Conservation (phyloP, 2,329 filamentous ascomycete species). For the Verticillium zaregamsianum region DNA sequence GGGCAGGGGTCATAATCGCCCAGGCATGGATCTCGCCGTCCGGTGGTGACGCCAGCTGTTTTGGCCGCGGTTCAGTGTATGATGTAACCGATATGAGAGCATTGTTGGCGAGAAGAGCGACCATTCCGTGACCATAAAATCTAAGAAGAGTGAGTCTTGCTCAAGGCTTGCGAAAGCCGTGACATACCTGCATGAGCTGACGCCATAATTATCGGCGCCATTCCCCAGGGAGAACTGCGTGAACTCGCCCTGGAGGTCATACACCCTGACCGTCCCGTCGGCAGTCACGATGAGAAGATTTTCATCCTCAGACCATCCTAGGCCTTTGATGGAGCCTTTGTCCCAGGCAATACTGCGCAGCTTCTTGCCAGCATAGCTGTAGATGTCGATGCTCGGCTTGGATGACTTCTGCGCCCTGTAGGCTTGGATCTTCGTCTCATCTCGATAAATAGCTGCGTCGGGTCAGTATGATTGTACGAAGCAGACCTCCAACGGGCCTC, state of each 20-base stretch:
- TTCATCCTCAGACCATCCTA: slow-evolving; percentile 97
- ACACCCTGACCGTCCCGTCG: slow-evolving; percentile 87
- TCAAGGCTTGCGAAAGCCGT: slow-evolving; percentile 5
- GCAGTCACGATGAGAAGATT: slow-evolving; percentile 81
- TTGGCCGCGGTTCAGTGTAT: slow-evolving; percentile 87
- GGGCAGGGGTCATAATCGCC: slow-evolving; percentile 81
- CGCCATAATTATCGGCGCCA: slow-evolving; percentile 82
- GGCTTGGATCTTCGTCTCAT: slow-evolving; percentile 78
- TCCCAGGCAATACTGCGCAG: slow-evolving; percentile 89
- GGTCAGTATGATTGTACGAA: slow-evolving; percentile 16
- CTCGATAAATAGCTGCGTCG: slow-evolving; percentile 72
- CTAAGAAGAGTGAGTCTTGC: slow-evolving; percentile 9
- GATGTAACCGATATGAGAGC: slow-evolving; percentile 79
- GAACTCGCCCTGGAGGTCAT: slow-evolving; percentile 91
- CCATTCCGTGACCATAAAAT: slow-evolving; percentile 91
- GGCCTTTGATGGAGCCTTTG: slow-evolving; percentile 79
- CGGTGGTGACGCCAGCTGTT: slow-evolving; percentile 70
- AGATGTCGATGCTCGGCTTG: slow-evolving; percentile 88
- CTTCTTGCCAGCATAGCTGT: slow-evolving; percentile 86
- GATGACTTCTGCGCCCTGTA: slow-evolving; percentile 67
- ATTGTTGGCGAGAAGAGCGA: slow-evolving; percentile 87
- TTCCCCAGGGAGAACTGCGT: slow-evolving; percentile 89
- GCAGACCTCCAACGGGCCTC: background rate
- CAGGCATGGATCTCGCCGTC: slow-evolving; percentile 80
- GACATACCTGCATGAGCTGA: slow-evolving; percentile 68